phyloP scores from a whole-genome alignment of 176 grass and related monocot species.

The Poa pratensis region DNA sequence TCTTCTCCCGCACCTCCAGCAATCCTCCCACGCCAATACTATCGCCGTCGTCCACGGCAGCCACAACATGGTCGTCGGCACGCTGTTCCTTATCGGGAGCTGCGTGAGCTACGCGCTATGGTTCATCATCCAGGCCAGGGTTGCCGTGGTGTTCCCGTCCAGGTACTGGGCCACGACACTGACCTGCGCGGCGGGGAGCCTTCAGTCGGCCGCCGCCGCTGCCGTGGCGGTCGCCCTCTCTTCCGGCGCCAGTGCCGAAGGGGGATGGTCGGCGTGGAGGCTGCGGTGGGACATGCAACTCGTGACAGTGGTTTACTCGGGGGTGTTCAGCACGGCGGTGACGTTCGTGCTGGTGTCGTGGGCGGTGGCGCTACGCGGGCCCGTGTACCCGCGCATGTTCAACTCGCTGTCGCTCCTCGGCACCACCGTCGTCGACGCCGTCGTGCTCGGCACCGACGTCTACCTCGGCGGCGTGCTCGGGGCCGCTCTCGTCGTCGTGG shows the following conservation, averaged over 20 bases:
- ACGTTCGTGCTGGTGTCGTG: slow-evolving; percentile 51
- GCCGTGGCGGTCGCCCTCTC: background rate
- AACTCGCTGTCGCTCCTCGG: slow-evolving; percentile 46
- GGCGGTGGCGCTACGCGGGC: slow-evolving; percentile 37
- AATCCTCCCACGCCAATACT: background rate
- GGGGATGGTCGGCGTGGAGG: slow-evolving; percentile 27
- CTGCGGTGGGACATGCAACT: slow-evolving; percentile 57
- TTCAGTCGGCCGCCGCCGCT: background rate
- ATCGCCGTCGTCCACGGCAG: background rate
- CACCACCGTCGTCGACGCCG: slow-evolving; percentile 20
- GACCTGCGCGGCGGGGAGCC: slow-evolving; percentile 46
- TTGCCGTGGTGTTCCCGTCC: slow-evolving; percentile 37
- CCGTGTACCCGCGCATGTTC: slow-evolving; percentile 55
- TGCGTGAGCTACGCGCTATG: slow-evolving; percentile 49
- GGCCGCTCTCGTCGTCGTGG: background rate
- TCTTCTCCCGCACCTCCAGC: background rate
- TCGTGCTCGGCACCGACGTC: slow-evolving; percentile 42
- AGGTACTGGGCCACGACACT: slow-evolving; percentile 47
- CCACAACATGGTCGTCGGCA: background rate
- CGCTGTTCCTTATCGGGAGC: slow-evolving; percentile 36
- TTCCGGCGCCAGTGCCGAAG: background rate
- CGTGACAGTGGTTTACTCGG: slow-evolving; percentile 44
- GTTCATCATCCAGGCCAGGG: slow-evolving; percentile 49
- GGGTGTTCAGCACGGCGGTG: slow-evolving; percentile 42
- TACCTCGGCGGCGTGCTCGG: slow-evolving; percentile 42